Conservation (phyloP, 495 filamentous ascomycete genomes). For the Paragyromitra xinjiangensis region DNA sequence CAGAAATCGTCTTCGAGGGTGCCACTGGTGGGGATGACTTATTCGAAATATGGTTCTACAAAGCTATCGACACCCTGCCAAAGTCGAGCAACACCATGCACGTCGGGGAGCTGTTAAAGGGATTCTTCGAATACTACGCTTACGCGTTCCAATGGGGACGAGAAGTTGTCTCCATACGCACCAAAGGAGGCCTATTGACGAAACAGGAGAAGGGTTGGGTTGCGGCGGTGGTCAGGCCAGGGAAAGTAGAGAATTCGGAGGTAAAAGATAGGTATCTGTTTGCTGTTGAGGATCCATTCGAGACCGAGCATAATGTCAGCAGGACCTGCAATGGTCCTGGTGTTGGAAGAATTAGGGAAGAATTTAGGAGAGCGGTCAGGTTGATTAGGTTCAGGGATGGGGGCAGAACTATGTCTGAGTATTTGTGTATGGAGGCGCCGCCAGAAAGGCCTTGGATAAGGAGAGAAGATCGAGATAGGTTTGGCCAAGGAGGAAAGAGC, state of each 20-base stretch:
- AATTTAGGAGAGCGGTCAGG: conserved; percentile 76
- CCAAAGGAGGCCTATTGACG: conserved; percentile 69
- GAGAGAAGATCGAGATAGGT: conserved; percentile 38
- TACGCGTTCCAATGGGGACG: conserved; percentile 74
- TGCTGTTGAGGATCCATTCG: conserved; percentile 88
- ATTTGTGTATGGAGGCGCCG: conserved; percentile 56
- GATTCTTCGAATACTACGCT: conserved; percentile 85
- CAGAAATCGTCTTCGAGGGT: conserved; percentile 56
- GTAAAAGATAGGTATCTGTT: conserved; percentile 81
- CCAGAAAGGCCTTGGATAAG: conserved; percentile 51
- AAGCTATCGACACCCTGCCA: conserved; percentile 34
- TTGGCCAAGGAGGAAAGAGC: conserved; percentile 16
- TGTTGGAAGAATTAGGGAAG: conserved; percentile 77
- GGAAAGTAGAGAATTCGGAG: conserved; percentile 41
- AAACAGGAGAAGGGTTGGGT: conserved; percentile 83
- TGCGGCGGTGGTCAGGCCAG: conserved; percentile 67
- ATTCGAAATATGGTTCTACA: conserved; percentile 54
- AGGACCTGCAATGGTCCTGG: conserved; percentile 73
- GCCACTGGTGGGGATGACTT: conserved; percentile 26
- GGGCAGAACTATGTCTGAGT: conserved; percentile 43
- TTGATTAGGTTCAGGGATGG: conserved; percentile 64
- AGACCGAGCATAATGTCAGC: conserved; percentile 82
- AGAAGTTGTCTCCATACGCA: conserved; percentile 76
- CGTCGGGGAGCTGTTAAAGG: conserved; percentile 71
- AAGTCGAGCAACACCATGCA: conserved; percentile 39